Base-by-base conservation (phyloP, 208 protist species). In the Zelonia costaricensis region DNA sequence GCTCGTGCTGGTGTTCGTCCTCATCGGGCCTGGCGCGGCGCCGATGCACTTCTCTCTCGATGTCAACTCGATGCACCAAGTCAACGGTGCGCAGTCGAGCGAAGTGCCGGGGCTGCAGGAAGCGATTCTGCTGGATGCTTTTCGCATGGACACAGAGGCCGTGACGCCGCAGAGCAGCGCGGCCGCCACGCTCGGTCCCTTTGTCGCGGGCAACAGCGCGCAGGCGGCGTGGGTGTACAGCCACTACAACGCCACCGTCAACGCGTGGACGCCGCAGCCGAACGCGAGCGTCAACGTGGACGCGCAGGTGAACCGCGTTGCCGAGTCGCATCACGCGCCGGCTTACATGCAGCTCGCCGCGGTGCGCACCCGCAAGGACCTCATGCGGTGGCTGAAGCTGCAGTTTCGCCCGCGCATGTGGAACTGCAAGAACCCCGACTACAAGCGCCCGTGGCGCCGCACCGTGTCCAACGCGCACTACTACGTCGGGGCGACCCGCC, bases 61-160 rank as follows among this genome's bases (percentile, higher is more conserved):
- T 56, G 48, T 49, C 15, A 39, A 23, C 44, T 25, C 43, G 12
- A 18, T 71, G 7, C 55, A 53, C 16, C 57, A 39, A n/a, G 42
- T 31, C 18, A 15, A 58, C 22, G 40, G 60, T 5, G 49, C 54
- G 16, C 38, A 66, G 31, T 25, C 61, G 16, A 35, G 28, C 22
- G 15, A 0, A 0, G 27, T 58, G 13, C 55, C 69, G 3, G 3
- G 36, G 38, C n/a, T 52, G 16, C 53, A 60, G 33, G 60, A 39
- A 20, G 33, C 40, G 0, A 58, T 76, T 4, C 23, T 76, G 45
- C 44, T 73, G 12, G 64, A 76, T n/a, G 67, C 68, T 2, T 72
- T 77, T 25, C 69, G 70, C 40, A 70, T 82, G 13, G 65, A 76
- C 53, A 73, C 69, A 25, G 65, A 81, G 57, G 23, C 15, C 38